Percentiles rank a stretch among this genome's conserved stretches.
Conservation (phyloP, 495 filamentous ascomycete genomes). For the Cryomyces minteri region DNA sequence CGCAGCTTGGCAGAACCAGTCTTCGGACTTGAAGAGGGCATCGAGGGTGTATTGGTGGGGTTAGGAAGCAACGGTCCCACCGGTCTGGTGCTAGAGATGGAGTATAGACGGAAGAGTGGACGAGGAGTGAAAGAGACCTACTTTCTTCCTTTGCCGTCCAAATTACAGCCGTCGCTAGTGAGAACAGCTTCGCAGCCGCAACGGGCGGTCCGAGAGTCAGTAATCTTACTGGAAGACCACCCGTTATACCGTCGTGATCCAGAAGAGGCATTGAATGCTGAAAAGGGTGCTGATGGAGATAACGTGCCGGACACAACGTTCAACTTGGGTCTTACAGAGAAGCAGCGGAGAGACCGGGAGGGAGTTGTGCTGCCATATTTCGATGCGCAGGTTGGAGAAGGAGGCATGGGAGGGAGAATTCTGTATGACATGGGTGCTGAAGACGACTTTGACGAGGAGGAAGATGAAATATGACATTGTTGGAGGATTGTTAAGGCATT, state of each 20-base stretch:
- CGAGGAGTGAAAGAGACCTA: conserved; percentile 62
- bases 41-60: conserved; percentile 56
- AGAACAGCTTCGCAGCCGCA: background rate
- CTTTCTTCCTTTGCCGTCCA: conserved; percentile 31
- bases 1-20: conserved; percentile 49
- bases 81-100: conserved; percentile 67
- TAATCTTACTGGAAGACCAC: conserved; percentile 64
- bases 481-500: too few species aligned
- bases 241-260: conserved; percentile 37
- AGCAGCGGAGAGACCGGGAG: conserved; percentile 68
- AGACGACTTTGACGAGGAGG: conserved; percentile 98
- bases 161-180: too few species aligned
- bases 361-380: conserved; percentile 86
- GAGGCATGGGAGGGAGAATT: conserved; percentile 72
- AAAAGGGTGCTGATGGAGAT: conserved; percentile 26
- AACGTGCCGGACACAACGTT: conserved; percentile 49
- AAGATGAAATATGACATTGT: conserved; percentile 66
- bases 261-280: conserved; percentile 12
- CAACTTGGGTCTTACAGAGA: conserved; percentile 71
- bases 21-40: conserved; percentile 57
- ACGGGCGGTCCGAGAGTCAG: conserved; percentile 22
- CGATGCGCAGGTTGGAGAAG: conserved; percentile 72
- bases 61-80: conserved; percentile 27
- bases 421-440: conserved; percentile 91
- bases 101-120: conserved; percentile 66